phyloP scores from a whole-genome alignment of 164 flowering plant genomes.

The Santalum album region DNA sequence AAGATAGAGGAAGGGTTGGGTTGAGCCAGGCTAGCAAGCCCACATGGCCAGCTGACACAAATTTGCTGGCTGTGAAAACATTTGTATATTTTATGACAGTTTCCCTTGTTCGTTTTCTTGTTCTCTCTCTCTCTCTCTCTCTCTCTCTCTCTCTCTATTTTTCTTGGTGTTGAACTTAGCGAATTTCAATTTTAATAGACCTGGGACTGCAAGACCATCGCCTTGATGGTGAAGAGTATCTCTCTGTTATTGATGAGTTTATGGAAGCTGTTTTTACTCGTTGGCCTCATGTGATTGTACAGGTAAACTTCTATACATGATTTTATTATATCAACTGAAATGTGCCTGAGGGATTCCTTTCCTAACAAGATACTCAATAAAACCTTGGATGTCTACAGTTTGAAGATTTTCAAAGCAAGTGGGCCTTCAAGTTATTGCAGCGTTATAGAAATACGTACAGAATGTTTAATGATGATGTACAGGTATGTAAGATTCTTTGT shows the following conservation, averaged over 20 bases:
- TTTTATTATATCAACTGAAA: neutral
- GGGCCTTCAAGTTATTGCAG: conserved; percentile 96
- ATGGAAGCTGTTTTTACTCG: conserved; percentile 99
- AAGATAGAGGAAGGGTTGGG: too few relatives aligned
- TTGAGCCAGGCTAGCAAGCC: too few relatives aligned
- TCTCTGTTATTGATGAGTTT: conserved; percentile 87
- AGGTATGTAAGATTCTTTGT: conserved; percentile 34
- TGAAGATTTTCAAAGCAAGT: conserved; percentile 99
- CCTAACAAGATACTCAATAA: conserved; percentile 4
- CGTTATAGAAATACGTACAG: conserved; percentile 80
- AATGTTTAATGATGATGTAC: conserved; percentile 98
- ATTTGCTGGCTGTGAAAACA: too few relatives aligned
- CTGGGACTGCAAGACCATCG: conserved; percentile 87
- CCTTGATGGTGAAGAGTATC: conserved; percentile 90
- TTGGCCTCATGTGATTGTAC: conserved; percentile 98
- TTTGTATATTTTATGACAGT: too few relatives aligned
- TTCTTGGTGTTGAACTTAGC: too few relatives aligned
- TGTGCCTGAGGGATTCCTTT: neutral
- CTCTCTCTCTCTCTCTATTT: too few relatives aligned
- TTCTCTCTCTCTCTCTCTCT: too few relatives aligned
- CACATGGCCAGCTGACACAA: too few relatives aligned
- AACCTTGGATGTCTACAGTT: conserved; percentile 49
- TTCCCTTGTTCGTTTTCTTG: too few relatives aligned
- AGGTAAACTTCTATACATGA: conserved; percentile 33
- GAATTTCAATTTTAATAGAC: conserved; percentile 32